Evolutionary conservation across 306 rosid genomes (phyloP).

Genomic region (Fragaria iinumae): DNA sequence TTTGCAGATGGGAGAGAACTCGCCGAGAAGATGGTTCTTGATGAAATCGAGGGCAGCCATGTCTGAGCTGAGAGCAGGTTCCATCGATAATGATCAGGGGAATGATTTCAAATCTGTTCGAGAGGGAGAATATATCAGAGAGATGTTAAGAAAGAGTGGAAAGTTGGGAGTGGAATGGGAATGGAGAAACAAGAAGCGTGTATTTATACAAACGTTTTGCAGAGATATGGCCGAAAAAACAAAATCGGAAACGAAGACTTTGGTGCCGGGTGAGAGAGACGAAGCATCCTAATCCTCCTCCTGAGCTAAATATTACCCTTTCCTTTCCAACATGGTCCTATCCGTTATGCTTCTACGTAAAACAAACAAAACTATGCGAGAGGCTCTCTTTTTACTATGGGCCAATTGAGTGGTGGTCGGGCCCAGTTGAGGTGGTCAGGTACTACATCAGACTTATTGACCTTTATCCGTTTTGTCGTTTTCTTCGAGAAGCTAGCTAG

Average conservation of each 20-base stretch:
- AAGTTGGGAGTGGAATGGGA: conserved; percentile 10
- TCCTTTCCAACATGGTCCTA: not conserved
- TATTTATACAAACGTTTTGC: not conserved
- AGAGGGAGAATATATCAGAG: not conserved
- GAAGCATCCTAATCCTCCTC: not conserved
- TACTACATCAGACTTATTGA: not conserved
- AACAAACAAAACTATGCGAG: not conserved
- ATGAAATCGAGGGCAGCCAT: conserved; percentile 55
- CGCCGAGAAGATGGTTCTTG: conserved; percentile 68
- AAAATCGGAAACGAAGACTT: conserved; percentile 6
- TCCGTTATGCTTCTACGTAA: not conserved
- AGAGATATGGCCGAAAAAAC: not conserved
- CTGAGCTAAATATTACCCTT: not conserved
- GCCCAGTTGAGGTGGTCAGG: not conserved
- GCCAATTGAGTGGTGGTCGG: not conserved
- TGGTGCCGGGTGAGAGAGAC: not conserved
- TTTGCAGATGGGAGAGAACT: conserved; percentile 48
- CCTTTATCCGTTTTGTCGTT: not conserved
- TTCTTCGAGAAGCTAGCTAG: not conserved
- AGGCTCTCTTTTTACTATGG: not conserved
- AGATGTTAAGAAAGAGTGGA: conserved; percentile 9
- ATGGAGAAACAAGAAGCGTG: not conserved
- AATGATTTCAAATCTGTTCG: not conserved
- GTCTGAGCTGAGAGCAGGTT: not conserved
- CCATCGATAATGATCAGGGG: not conserved